Evolutionary conservation across 1,284 basidiomycete genomes (phyloP).

Genomic region (Tetrapyrgos nigripes): DNA sequence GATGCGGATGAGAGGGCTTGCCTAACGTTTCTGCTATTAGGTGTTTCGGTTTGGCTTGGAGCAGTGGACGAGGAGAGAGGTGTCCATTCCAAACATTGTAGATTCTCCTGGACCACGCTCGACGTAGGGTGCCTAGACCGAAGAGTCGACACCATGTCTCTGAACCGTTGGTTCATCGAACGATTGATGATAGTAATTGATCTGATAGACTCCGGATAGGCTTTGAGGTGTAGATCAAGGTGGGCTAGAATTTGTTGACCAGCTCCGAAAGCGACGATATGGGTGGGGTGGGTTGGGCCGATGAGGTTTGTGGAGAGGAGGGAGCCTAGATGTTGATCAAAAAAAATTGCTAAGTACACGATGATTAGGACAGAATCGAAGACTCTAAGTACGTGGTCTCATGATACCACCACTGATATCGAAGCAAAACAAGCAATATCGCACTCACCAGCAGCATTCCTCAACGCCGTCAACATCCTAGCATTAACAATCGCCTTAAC

Average conservation of each 20-base stretch:
- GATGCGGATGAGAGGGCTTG: constrained; percentile 49
- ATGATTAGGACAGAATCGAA: too few relatives aligned
- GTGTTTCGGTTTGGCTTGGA: not conserved
- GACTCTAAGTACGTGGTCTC: too few relatives aligned
- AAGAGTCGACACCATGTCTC: constrained; percentile 48
- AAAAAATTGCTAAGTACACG: not conserved
- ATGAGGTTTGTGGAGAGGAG: constrained; percentile 69
- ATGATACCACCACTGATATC: too few relatives aligned
- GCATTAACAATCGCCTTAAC: constrained; percentile 82
- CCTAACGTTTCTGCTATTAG: constrained; percentile 20
- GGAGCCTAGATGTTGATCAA: constrained; percentile 64
- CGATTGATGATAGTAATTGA: constrained; percentile 72
- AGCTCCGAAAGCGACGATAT: constrained; percentile 76
- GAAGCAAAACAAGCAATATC: too few relatives aligned
- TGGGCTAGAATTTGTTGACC: constrained; percentile 81
- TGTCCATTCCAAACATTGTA: constrained; percentile 14
- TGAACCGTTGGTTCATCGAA: constrained; percentile 56
- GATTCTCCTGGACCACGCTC: not conserved
- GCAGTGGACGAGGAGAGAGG: not conserved
- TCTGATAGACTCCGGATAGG: constrained; percentile 62
- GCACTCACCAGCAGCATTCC: constrained; percentile 74
- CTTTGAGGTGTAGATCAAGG: constrained; percentile 63
- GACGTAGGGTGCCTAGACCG: constrained; percentile 42
- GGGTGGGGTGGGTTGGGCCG: constrained; percentile 46
- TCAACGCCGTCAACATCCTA: constrained; percentile 73